Conservation (phyloP, 2,329 filamentous ascomycete species). For the Fusarium sacchari region DNA sequence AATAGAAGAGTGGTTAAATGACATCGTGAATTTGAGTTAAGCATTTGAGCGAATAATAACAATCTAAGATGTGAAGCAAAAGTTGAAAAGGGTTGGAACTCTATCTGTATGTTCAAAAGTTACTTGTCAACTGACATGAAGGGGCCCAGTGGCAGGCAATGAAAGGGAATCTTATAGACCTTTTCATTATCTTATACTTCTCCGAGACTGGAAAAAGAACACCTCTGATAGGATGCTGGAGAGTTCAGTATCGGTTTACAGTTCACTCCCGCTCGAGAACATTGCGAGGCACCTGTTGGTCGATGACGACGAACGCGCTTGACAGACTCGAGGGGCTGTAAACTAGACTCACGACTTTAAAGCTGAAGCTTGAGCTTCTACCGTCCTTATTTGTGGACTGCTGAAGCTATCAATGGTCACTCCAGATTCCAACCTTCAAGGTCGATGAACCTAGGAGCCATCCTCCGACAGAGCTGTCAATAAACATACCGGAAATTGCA, state of each 20-base stretch:
- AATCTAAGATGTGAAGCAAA: neutral
- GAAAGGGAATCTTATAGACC: fast-evolving
- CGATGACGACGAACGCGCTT: neutral
- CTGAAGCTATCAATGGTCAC: neutral
- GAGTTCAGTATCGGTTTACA: too few relatives aligned
- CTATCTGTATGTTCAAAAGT: neutral
- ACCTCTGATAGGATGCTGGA: neutral
- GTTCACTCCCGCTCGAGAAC: neutral
- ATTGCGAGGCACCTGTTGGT: neutral
- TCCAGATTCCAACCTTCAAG: neutral
- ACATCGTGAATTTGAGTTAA: fast-evolving
- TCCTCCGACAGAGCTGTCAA: neutral
- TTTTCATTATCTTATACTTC: neutral
- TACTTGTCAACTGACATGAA: neutral
- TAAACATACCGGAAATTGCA: neutral
- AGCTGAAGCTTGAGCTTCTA: neutral
- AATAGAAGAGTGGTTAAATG: neutral
- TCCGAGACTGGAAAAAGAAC: neutral
- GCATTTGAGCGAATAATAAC: too few relatives aligned
- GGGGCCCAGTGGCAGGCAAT: too few relatives aligned
- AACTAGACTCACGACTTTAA: neutral
- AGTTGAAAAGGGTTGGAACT: neutral
- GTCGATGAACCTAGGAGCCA: neutral
- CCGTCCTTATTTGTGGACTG: neutral
- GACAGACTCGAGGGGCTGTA: neutral